Conservation (phyloP, 345 rosid genomes). For the Salix exigua region DNA sequence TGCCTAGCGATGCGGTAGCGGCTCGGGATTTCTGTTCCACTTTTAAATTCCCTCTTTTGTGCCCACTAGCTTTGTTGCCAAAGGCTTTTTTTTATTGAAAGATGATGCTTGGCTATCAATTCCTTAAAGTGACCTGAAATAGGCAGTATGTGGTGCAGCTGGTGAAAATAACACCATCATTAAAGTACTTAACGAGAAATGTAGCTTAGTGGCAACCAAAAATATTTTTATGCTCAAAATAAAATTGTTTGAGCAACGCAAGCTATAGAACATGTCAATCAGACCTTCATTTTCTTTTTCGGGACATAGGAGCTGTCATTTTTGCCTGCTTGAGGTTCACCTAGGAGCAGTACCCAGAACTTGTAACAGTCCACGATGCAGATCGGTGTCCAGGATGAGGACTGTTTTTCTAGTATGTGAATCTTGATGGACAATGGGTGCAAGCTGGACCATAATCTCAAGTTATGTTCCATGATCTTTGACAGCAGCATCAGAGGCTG, state of each 20-base stretch:
- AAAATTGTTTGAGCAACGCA: not conserved
- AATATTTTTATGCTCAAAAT: not conserved
- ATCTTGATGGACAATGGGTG: not conserved
- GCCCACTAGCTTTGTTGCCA: not conserved
- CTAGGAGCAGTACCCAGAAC: not conserved
- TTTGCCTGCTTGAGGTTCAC: not conserved
- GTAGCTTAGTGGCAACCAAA: not conserved
- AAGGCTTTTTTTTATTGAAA: not conserved
- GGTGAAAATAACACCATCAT: not conserved
- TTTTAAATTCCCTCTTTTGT: not conserved
- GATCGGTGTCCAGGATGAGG: not conserved
- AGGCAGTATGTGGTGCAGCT: not conserved
- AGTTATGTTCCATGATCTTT: not conserved
- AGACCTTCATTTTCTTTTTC: not conserved
- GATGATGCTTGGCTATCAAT: not conserved
- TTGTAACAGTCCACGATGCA: not conserved
- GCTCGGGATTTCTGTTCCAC: not conserved
- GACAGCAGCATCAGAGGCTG: not conserved
- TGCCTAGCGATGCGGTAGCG: not conserved
- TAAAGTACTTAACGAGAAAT: not conserved
- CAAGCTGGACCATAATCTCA: not conserved
- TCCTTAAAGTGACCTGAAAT: not conserved
- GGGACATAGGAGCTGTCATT: not conserved
- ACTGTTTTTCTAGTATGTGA: not conserved
- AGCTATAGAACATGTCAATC: not conserved